Conservation (phyloP, 179 eudicot genomes). For the Beta corolliflora region DNA sequence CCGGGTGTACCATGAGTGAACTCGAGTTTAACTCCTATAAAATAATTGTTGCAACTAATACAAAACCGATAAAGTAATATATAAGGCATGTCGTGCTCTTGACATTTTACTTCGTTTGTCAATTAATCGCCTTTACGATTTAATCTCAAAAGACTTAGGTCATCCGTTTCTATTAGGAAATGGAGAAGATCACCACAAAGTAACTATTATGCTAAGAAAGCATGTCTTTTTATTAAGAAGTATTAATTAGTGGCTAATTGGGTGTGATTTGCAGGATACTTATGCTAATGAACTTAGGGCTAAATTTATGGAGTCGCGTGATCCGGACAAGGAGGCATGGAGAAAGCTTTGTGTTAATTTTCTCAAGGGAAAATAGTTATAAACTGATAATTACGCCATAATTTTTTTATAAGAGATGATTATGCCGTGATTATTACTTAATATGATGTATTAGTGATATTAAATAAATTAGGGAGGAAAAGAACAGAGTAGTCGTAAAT, state of each 20-base stretch:
- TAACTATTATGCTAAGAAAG: too few relatives aligned
- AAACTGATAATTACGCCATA: constrained; percentile 18
- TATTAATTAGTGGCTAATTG: background rate
- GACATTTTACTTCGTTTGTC: too few relatives aligned
- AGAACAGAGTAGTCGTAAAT: background rate
- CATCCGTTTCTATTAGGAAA: too few relatives aligned
- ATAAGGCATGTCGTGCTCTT: too few relatives aligned
- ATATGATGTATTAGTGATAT: background rate
- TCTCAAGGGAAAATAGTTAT: constrained; percentile 58
- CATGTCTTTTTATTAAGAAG: background rate
- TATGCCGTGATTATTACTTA: background rate
- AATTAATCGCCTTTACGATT: too few relatives aligned
- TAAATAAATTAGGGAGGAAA: background rate
- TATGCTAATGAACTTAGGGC: constrained; percentile 53
- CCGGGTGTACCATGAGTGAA: too few relatives aligned
- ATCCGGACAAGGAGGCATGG: constrained; percentile 79
- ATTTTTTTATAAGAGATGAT: background rate
- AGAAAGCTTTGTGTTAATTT: constrained; percentile 68
- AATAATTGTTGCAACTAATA: too few relatives aligned
- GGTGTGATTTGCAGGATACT: constrained; percentile 38
- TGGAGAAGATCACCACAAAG: too few relatives aligned
- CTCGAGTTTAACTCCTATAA: too few relatives aligned
- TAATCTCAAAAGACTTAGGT: too few relatives aligned
- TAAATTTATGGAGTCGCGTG: constrained; percentile 39
- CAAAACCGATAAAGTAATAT: too few relatives aligned